Evolutionary conservation across 208 protist species (phyloP), one percentile per base, ranked within the genome.

Genomic region (Crithidia expoeki): DNA sequence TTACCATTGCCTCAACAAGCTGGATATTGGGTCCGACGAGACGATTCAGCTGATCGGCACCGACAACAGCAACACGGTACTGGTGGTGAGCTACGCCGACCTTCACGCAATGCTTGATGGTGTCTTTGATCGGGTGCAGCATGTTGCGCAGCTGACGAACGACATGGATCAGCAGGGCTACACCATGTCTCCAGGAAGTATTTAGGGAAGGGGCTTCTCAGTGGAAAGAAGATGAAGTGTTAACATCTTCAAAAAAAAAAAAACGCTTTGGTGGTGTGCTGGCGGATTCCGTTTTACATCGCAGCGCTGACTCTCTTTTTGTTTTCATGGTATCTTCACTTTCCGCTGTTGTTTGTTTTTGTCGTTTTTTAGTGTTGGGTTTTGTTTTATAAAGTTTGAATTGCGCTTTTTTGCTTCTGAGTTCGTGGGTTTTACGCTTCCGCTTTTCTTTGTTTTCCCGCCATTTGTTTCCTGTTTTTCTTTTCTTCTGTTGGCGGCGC

Each of bases 1-100:
- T 7, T 96, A 98, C 53, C 92, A 99, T 55, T 96, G 88, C 25
- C 81, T 99, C 60, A 99, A 99, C 76, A 99, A 99, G 83, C 82
- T 99, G 32, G 98, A 99, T 76, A 89, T 88, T 49, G 97, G 97
- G 46, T 92, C 91, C 4, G 78, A 93, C 38, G 98, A 99, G 61
- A 86, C 91, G 25, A 90, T 99, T 3, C 83, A 98, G 60, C 84
- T 99, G 25, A 96, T 98, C 64, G 84, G 80, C 19, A 87, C 87
- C 40, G 96, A 98, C 74, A 94, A 90, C 65, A 79, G 87, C 68
- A 84, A 84, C 32, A 89, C 89, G 5, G 81, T 98, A 17, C 72
- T 99, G 7, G 94, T 99, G 12, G 90, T 98, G 68, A 93, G 82
- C 66, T 99, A 98, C 84, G 89, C 87, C n/a, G 96, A 98, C 71